Evolutionary conservation across 2,329 filamentous ascomycete species (phyloP), one percentile per base, ranked within the genome.

Genomic region (Cordyceps tenuipes): DNA sequence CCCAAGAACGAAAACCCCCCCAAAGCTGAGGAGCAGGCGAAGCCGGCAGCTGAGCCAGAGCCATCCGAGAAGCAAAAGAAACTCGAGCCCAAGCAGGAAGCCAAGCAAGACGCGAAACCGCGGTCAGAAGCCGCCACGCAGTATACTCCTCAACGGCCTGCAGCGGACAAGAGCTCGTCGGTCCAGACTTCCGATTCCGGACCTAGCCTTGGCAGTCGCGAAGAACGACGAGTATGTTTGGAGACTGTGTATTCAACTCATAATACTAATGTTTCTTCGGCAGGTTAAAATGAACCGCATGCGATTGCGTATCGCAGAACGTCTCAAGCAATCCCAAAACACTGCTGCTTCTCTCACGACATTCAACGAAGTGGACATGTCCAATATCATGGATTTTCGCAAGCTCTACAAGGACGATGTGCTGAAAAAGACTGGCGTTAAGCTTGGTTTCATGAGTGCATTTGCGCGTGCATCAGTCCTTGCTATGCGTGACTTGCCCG

Each of bases 281-380:
- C 68, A 94, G 90, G 91, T 97, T 70, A 99, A 99, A 83, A 99
- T 99, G 94, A 97, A 97, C 81, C 91, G 94, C 65, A 99, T 99
- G 94, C 91, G 94, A 66, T 85, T 97, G 63, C 88, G 94, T 63
- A 99, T 97, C 67, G 91, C 94, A 55, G 94, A 99, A 80, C 91
- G 94, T 67, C 84, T 99, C 65, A 99, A 99, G 85, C 94, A 99
- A 75, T 97, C 94, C 21, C 94, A 99, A 74, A 99, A 99, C 79
- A 97, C 94, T 1, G 93, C 94, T 55, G 94, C 94, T 49, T 96
- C 94, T 4, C 82, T 99, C 57, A 97, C 94, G 52, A 99, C 94
- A 29, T 99, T 99, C 83, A 97, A 99, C 75, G 93, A 97, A 76
- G 94, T 99, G 63, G 94, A 99, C 75, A 99, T 99, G 94, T 96